Conservation (phyloP, 495 filamentous ascomycete species). For the Daldinia grandis region DNA sequence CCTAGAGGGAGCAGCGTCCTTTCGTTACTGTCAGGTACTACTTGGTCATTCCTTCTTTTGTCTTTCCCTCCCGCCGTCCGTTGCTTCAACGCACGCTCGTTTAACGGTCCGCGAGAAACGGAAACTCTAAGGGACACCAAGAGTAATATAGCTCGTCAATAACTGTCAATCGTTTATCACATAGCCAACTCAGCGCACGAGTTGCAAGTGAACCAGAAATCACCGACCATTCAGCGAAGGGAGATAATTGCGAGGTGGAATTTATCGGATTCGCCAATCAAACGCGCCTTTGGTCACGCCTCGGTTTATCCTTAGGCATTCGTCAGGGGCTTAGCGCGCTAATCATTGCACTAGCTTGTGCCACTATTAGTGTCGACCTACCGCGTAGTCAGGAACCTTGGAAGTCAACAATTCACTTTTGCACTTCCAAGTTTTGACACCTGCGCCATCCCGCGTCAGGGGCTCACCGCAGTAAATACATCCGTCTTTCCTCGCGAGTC, state of each 20-base stretch:
- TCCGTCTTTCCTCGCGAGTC: constrained; percentile 26
- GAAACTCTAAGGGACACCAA: constrained; percentile 17
- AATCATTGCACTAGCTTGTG: constrained; percentile 26
- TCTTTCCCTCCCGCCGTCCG: constrained; percentile 38
- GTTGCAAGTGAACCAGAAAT: constrained; percentile 11
- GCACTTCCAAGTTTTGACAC: constrained; percentile 27
- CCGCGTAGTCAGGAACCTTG: constrained; percentile 35
- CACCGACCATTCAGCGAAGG: constrained; percentile 14
- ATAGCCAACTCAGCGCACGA: background rate
- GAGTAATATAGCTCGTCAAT: constrained; percentile 13
- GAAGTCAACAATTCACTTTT: constrained; percentile 36
- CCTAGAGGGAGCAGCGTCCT: constrained; percentile 32
- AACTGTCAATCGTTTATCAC: constrained; percentile 32
- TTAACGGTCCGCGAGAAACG: constrained; percentile 33
- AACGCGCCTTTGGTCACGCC: constrained; percentile 27
- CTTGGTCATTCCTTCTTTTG: constrained; percentile 32
- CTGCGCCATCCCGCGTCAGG: constrained; percentile 37
- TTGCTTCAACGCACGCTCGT: constrained; percentile 39
- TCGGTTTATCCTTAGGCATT: constrained; percentile 16
- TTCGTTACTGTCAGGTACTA: constrained; percentile 44
- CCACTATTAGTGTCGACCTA: constrained; percentile 25
- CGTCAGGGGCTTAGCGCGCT: constrained; percentile 35
- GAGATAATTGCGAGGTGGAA: constrained; percentile 23
- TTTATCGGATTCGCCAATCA: constrained; percentile 38
- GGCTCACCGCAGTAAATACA: constrained; percentile 34